Base-by-base conservation (phyloP, 257 asterid species). In the Scutellaria baicalensis region DNA sequence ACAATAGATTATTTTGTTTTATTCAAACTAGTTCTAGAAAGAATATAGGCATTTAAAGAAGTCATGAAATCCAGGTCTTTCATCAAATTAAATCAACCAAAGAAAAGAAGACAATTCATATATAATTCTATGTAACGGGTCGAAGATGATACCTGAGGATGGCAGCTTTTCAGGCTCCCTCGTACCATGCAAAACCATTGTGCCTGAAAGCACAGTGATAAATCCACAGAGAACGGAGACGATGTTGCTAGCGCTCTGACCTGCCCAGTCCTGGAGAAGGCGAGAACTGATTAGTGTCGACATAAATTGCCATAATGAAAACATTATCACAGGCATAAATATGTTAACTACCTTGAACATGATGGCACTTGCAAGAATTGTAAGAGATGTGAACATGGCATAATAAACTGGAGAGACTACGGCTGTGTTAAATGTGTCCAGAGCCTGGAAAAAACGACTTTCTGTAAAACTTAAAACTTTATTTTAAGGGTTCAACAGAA, bases 371-470 rank as follows among this genome's bases (percentile, higher is more conserved):
- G 96, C 93, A 3, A 91, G 77, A 72, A 91, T 89, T 75, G 97
- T 89, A 72, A 91, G 88, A 1, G 97, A 87, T 12, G 96, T 89
- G 91, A 91, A 89, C 97, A 89, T 87, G 78, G 92, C 97, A 71
- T 91, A 89, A 77, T 91, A 85, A 68, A 91, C 85, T 47, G 93
- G 97, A 75, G 95, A 87, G 57, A 91, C 96, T 61, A 91, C 79
- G 2, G 97, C 87, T 1, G 95, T 82, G 69, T 89, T 89, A 61
- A 86, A 91, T 55, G 87, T 86, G 81, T 86, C 96, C 90, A 89
- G 59, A 56, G 93, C 94, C 94, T 89, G 88, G 49, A 73, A 56
- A 71, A 78, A 59, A 73, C 48, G 6, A 50, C 11, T 56, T 13
- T 45, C 39, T 68, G 55, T 63, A 65, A 36, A 21, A 33, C 47